phyloP scores from a whole-genome alignment of 192 early-diverging fungal species.

The Mortierella antarctica region DNA sequence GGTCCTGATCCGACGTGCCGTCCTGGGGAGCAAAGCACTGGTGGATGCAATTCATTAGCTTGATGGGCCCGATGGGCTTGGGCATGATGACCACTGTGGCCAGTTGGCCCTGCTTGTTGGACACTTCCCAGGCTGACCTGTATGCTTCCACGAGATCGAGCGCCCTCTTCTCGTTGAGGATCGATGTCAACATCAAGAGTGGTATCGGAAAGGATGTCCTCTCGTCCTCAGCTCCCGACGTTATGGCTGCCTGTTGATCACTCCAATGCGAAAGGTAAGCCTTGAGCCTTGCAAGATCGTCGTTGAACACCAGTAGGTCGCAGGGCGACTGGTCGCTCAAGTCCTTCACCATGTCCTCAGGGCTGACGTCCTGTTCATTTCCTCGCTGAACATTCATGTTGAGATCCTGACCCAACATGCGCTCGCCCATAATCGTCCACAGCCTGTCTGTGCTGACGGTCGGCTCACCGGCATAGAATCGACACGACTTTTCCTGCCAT shows the following conservation, averaged over 20 bases:
- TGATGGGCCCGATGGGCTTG: slow-evolving; percentile 43
- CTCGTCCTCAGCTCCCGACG: not conserved
- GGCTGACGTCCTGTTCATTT: slow-evolving; percentile 22
- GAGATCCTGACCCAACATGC: slow-evolving; percentile 26
- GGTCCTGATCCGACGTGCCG: not conserved
- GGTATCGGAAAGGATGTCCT: slow-evolving; percentile 1
- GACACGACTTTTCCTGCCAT: slow-evolving; percentile 21
- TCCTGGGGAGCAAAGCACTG: slow-evolving; percentile 15
- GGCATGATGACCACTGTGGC: slow-evolving; percentile 36
- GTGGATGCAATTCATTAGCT: slow-evolving; percentile 20
- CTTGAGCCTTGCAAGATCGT: slow-evolving; percentile 24
- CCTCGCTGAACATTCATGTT: slow-evolving; percentile 24
- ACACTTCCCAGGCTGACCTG: not conserved
- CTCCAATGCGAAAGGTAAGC: slow-evolving; percentile 9
- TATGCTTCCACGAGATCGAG: slow-evolving; percentile 21
- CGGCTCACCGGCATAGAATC: slow-evolving; percentile 17
- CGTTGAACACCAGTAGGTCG: slow-evolving; percentile 26
- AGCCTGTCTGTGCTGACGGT: slow-evolving; percentile 12
- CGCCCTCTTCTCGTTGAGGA: slow-evolving; percentile 24
- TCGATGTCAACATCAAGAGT: slow-evolving; percentile 39
- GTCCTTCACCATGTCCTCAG: slow-evolving; percentile 19
- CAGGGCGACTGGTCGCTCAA: slow-evolving; percentile 17
- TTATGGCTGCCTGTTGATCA: not conserved
- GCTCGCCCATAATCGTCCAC: slow-evolving; percentile 26
- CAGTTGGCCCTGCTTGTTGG: not conserved